These are phyloP conservation scores for Actinomortierella wolfii DNA, from an alignment of 371 early-diverging fungal species.

Conservation along the genomic window DNA sequence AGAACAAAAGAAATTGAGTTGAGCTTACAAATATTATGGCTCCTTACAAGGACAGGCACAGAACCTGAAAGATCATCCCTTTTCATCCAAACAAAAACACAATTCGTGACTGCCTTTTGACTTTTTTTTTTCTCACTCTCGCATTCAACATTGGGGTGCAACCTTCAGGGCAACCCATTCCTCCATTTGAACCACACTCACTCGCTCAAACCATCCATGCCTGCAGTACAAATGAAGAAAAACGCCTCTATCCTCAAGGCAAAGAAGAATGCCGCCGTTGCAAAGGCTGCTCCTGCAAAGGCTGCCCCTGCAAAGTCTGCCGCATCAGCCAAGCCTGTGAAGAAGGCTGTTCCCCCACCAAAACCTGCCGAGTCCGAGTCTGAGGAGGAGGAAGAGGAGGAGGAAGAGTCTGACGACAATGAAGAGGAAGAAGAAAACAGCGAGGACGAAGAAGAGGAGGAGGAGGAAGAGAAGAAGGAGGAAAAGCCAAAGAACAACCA, in stretches of 20 bases:
- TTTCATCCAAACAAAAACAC: neutral
- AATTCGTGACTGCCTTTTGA: no score
- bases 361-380: slow-evolving; percentile 1
- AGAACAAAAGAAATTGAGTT: slow-evolving; percentile 2
- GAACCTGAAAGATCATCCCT: neutral
- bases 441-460: slow-evolving; percentile 4
- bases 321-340: slow-evolving; percentile 14
- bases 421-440: slow-evolving; percentile 5
- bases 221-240: slow-evolving; percentile 17
- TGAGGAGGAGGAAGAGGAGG: slow-evolving; percentile 3
- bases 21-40: no score
- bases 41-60: slow-evolving; percentile 1
- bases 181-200: neutral
- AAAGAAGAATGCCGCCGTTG: slow-evolving; percentile 6
- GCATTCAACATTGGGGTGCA: slow-evolving; percentile 1
- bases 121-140: neutral
- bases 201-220: neutral
- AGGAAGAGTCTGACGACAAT: slow-evolving; percentile 5
- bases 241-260: neutral
- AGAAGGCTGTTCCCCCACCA: slow-evolving; percentile 14
- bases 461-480: slow-evolving; percentile 1
- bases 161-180: neutral
- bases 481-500: neutral
- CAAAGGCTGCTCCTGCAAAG: neutral
- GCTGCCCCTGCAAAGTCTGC: neutral